phyloP scores from a whole-genome alignment of 192 early-diverging fungal genomes.

The Coemansia sp. region DNA sequence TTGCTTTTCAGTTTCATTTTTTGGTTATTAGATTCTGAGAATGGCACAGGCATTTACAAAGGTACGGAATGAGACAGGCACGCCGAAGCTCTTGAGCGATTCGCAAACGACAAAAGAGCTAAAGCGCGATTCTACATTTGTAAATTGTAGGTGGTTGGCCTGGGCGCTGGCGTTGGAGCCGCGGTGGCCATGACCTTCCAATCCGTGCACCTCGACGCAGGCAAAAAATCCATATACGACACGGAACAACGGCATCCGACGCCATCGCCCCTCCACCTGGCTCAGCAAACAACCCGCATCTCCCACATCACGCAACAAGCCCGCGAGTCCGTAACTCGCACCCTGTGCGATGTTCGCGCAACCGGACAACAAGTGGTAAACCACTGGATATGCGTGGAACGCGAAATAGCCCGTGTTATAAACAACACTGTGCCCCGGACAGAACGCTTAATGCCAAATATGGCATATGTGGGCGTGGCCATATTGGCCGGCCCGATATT shows the following conservation, averaged over 20 bases:
- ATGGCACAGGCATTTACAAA: conserved; percentile 15
- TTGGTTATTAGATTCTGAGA: neutral
- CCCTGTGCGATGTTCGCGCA: neutral
- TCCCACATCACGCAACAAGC: neutral
- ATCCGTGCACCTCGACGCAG: neutral
- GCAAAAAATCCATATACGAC: conserved; percentile 53
- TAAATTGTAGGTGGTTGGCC: neutral
- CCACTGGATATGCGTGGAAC: conserved; percentile 28
- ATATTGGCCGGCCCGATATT: conserved; percentile 53
- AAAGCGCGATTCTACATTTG: no score
- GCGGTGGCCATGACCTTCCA: neutral
- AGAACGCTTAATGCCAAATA: conserved; percentile 40
- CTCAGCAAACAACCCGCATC: conserved; percentile 18
- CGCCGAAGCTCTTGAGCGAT: neutral
- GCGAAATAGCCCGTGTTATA: conserved; percentile 12
- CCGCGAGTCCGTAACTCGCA: conserved; percentile 1
- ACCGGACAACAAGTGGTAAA: conserved; percentile 25
- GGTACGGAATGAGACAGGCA: neutral
- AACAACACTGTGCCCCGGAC: conserved; percentile 33
- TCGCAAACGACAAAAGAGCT: no score
- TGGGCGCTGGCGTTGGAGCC: conserved; percentile 1
- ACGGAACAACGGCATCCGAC: neutral
- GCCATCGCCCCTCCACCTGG: neutral
- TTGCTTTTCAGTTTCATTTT: conserved; percentile 1
- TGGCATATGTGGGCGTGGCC: conserved; percentile 49